Conservation (phyloP, 1,139 yeast genomes). For the Geotrichum australiense region DNA sequence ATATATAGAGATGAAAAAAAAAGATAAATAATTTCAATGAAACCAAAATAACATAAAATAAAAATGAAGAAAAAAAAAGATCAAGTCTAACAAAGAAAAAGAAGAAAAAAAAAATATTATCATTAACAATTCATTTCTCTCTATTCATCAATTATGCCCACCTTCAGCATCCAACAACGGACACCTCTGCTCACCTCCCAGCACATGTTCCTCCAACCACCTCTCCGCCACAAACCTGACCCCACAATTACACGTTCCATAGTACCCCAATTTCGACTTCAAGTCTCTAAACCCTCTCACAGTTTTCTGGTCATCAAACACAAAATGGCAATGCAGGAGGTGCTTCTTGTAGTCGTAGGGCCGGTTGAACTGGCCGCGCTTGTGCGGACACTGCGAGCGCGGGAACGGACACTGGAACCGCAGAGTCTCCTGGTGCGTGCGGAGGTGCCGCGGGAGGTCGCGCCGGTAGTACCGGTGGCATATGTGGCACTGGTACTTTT, state of each 20-base stretch:
- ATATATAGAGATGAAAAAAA: not conserved
- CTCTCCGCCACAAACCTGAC: conserved; percentile 42
- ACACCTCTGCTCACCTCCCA: conserved; percentile 28
- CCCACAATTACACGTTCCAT: conserved; percentile 58
- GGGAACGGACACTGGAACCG: conserved; percentile 58
- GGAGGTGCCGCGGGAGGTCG: conserved; percentile 57
- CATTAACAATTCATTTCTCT: not conserved
- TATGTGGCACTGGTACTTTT: conserved; percentile 41
- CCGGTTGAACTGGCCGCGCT: conserved; percentile 57
- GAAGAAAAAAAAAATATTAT: not conserved
- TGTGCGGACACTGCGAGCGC: conserved; percentile 49
- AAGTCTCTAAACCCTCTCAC: conserved; percentile 47
- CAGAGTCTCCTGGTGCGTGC: conserved; percentile 55
- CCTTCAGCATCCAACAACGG: conserved; percentile 2
- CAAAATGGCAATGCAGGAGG: conserved; percentile 54
- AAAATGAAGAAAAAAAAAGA: not conserved
- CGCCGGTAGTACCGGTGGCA: conserved; percentile 54
- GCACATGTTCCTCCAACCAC: conserved; percentile 54
- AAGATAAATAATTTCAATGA: not conserved
- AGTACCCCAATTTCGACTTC: conserved; percentile 45
- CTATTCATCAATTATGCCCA: not conserved
- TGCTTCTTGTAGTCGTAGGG: conserved; percentile 68
- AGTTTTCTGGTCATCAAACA: conserved; percentile 40
- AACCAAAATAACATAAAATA: not conserved
- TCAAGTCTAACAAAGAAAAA: not conserved